A percentile compares a stretch with the other conserved stretches of the same genome.
These are phyloP conservation scores for Colletotrichum sp. DNA, from an alignment of 2,329 filamentous ascomycete genomes.

Conservation along the genomic window DNA sequence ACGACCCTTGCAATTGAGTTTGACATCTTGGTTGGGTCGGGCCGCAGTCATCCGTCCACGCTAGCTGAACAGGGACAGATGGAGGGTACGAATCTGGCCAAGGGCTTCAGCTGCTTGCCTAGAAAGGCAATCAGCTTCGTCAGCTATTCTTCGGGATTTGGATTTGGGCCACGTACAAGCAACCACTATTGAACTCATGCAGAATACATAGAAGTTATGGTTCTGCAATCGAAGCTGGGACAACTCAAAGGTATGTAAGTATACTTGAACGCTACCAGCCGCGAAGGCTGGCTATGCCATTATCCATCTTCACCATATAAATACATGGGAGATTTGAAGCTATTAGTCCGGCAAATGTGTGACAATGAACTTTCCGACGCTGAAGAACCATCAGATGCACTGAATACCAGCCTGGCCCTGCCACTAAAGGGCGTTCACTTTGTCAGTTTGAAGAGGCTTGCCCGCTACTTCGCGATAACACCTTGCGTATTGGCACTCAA, in stretches of 20 bases:
- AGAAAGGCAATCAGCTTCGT: neutral
- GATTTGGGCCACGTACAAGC: fast-evolving
- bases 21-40: neutral
- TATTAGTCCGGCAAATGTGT: neutral
- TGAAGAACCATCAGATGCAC: fast-evolving
- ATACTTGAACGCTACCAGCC: fast-evolving
- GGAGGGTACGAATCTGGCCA: neutral
- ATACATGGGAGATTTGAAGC: neutral
- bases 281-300: neutral
- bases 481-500: neutral
- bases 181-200: fast-evolving
- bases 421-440: neutral
- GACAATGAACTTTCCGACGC: fast-evolving
- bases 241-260: neutral
- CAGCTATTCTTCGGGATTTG: neutral
- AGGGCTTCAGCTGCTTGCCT: neutral
- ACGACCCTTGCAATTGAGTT: neutral
- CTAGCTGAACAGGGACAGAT: neutral
- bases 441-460: neutral
- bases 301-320: neutral
- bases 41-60: neutral
- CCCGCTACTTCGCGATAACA: neutral
- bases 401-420: fast-evolving
- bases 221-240: fast-evolving
- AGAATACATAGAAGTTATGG: fast-evolving